Percentiles rank a stretch among this genome's conserved stretches.
Evolutionary conservation across 2,329 filamentous ascomycete species (phyloP).

Genomic region (Acrocalymma vagum): DNA sequence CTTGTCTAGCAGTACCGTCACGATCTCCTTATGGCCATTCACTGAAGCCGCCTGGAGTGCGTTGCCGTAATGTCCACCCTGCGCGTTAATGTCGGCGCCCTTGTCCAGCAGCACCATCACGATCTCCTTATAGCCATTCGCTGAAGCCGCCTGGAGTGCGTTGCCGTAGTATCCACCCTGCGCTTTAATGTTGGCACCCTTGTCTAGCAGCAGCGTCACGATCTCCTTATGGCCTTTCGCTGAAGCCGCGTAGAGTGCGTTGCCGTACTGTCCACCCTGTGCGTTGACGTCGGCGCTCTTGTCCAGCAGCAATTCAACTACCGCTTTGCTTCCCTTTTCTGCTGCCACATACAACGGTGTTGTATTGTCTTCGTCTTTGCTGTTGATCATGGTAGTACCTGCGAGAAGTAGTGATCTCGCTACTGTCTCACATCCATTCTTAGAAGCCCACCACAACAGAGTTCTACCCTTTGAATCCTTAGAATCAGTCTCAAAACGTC

Average conservation of each 20-base stretch:
- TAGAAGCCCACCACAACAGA: constrained; percentile 13
- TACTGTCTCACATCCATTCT: constrained; percentile 5
- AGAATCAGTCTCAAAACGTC: constrained; percentile 18
- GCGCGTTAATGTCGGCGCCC: constrained; percentile 3
- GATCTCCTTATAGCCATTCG: too few relatives aligned
- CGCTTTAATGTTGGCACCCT: too few relatives aligned
- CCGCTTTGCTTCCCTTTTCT: constrained; percentile 1
- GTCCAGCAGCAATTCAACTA: constrained; percentile 4
- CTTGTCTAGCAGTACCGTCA: too few relatives aligned
- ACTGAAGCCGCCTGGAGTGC: constrained; percentile 9
- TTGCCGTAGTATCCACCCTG: too few relatives aligned
- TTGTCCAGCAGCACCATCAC: constrained; percentile 8
- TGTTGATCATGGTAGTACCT: constrained; percentile 4
- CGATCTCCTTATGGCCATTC: background rate
- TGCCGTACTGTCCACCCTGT: too few relatives aligned
- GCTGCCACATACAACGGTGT: constrained; percentile 12
- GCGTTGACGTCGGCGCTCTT: constrained; percentile 3
- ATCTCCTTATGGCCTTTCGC: too few relatives aligned
- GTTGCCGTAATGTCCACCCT: too few relatives aligned
- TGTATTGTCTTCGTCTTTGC: constrained; percentile 5
- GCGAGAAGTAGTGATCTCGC: constrained; percentile 9
- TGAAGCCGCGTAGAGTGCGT: too few relatives aligned
- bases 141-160: too few relatives aligned
- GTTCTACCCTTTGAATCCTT: constrained; percentile 11
- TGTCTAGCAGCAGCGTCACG: too few relatives aligned